Conservation (phyloP, 2,329 filamentous ascomycete species). For the Fulvia fulva region DNA sequence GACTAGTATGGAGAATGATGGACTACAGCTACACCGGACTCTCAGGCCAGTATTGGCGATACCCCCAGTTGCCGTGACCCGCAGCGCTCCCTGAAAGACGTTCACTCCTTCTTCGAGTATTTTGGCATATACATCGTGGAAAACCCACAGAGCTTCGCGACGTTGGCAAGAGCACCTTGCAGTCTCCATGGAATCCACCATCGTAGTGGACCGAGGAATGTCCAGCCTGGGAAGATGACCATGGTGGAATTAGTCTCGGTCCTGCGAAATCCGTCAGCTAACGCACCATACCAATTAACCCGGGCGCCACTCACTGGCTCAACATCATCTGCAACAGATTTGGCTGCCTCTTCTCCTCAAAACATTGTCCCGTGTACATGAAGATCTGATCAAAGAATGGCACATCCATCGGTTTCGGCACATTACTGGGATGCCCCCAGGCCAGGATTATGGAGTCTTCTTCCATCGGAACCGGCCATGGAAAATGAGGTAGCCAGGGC, state of each 20-base stretch:
- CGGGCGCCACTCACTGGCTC: slow-evolving; percentile 10
- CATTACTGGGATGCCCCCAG: slow-evolving; percentile 6
- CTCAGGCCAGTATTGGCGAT: background rate
- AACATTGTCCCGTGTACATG: background rate
- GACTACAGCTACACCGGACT: background rate
- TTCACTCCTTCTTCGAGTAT: background rate
- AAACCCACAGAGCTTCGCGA: background rate
- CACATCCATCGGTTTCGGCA: slow-evolving; percentile 4
- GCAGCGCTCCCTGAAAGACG: background rate
- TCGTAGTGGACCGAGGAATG: slow-evolving; percentile 5
- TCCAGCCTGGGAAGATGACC: slow-evolving; percentile 5
- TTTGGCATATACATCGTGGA: slow-evolving; percentile 1
- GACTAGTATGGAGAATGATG: background rate
- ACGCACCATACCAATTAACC: too few relatives aligned
- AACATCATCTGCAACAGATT: slow-evolving; percentile 7
- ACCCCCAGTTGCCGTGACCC: background rate
- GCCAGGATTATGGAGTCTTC: slow-evolving; percentile 8
- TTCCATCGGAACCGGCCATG: slow-evolving; percentile 1
- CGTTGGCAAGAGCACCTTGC: background rate
- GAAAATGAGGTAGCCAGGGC: slow-evolving; percentile 5
- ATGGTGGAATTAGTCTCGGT: slow-evolving; percentile 4
- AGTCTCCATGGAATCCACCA: slow-evolving; percentile 15
- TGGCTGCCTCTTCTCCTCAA: slow-evolving; percentile 1
- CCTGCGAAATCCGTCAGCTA: background rate
- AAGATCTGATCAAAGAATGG: slow-evolving; percentile 13